Evolutionary conservation across 139 green algal species (phyloP), one percentile per base, ranked within the genome.

Genomic region (Coccomyxa sp.): DNA sequence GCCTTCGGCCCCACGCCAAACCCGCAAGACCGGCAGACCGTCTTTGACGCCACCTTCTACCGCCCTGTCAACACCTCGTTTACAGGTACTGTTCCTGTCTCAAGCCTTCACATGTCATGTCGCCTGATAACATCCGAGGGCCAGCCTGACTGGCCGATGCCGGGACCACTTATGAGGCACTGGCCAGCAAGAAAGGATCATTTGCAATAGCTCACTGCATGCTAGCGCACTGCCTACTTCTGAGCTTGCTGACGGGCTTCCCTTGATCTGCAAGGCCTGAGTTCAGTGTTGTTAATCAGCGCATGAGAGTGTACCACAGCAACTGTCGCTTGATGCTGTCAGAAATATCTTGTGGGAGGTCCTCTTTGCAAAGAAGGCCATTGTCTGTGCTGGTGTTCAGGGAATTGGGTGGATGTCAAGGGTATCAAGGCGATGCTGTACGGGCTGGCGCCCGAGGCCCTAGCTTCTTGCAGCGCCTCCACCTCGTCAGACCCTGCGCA

Each of bases 21-120:
- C 44, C 31, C 50, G 40, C 34, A n/a, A 34, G 39, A 39, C 14
- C 73, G 16, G 40, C 37, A 69, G n/a, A 55, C 44, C 38, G 68
- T 77, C 35, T 68, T 69, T n/a, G 73, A 77, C 39, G 35, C 73
- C 24, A 77, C 73, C 7, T 33, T 77, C 24, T 40, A 41, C 73
- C 73, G 73, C 7, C n/a, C 40, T 2, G 31, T 77, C 2, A 55
- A 77, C 73, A 68, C 44, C 29, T 33, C 24, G 27, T 77, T 41
- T 29, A 34, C 39, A 77, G 73, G 73, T 75, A n/a, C n/a, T n/a
- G n/a, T n/a, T n/a, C n/a, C n/a, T n/a, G n/a, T n/a, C n/a, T n/a
- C n/a, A n/a, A n/a, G n/a, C n/a, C n/a, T n/a, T n/a, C n/a, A n/a
- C n/a, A n/a, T 64, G 50, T 64, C 3, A 64, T 18, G 18, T 64